These are phyloP conservation scores for Begonia fuchsioides DNA, from an alignment of 306 rosid genomes.

Conservation along the genomic window DNA sequence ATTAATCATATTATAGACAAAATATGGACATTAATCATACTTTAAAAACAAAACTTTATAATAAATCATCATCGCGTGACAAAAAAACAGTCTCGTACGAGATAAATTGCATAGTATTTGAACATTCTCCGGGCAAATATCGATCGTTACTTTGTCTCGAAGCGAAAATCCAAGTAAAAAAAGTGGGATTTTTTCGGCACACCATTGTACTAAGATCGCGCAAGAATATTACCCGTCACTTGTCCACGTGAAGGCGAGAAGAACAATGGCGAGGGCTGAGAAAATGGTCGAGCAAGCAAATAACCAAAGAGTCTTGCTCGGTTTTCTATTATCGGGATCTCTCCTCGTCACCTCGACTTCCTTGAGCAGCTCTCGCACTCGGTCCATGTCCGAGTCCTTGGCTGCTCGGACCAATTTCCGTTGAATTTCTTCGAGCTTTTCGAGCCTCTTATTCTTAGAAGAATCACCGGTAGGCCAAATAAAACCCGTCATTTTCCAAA, in stretches of 20 bases:
- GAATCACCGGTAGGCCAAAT: constrained; percentile 44
- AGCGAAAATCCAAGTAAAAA: no score
- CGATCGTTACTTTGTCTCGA: no score
- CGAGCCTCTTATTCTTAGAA: constrained; percentile 16
- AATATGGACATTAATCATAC: no score
- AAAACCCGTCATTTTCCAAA: constrained; percentile 88
- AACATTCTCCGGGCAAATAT: no score
- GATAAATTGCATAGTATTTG: no score
- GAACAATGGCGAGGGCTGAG: constrained; percentile 41
- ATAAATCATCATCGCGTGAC: no score
- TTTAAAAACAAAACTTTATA: no score
- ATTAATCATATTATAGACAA: no score
- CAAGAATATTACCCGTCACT: constrained; percentile 37
- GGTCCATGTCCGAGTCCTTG: constrained; percentile 65
- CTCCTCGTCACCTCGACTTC: constrained; percentile 38
- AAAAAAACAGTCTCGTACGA: no score
- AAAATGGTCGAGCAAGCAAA: constrained; percentile 30
- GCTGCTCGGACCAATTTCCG: constrained; percentile 65
- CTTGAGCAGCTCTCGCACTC: constrained; percentile 69
- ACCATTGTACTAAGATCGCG: no score
- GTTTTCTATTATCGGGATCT: constrained; percentile 26
- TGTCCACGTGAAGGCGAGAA: constrained; percentile 59
- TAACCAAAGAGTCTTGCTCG: constrained; percentile 24
- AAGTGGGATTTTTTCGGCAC: no score
- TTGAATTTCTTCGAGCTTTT: constrained; percentile 58